phyloP scores from a whole-genome alignment of 768 basidiomycete genomes.

The Amanita rubescens region DNA sequence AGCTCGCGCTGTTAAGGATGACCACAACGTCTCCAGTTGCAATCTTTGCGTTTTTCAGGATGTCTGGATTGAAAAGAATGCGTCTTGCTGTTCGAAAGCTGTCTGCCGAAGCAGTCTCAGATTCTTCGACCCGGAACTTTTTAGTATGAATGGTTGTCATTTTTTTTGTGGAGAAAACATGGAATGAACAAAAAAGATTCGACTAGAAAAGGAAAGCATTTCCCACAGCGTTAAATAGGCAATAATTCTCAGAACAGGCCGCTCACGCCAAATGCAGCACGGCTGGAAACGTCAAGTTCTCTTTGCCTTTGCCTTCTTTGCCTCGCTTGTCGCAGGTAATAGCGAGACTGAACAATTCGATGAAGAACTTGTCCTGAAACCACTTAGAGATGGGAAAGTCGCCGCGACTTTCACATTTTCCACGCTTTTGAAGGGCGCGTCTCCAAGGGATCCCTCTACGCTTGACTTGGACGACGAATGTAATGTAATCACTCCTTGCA shows the following conservation, averaged over 20 bases:
- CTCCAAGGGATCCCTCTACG: conserved; percentile 49
- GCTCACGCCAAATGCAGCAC: background rate
- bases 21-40: conserved; percentile 65
- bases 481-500: background rate
- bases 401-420: conserved; percentile 75
- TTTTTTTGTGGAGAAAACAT: background rate
- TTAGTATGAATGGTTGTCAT: conserved; percentile 11
- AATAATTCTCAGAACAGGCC: background rate
- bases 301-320: conserved; percentile 13
- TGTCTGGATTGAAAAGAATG: conserved; percentile 55
- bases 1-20: conserved; percentile 35
- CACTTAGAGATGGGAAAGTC: conserved; percentile 79
- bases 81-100: conserved; percentile 51
- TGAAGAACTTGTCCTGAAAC: conserved; percentile 34
- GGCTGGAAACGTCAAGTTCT: conserved; percentile 1
- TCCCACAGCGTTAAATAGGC: background rate
- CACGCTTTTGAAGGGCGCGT: conserved; percentile 46
- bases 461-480: conserved; percentile 15
- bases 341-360: conserved; percentile 37
- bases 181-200: background rate
- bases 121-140: conserved; percentile 31
- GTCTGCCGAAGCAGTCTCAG: conserved; percentile 26
- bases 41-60: conserved; percentile 51
- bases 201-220: background rate
- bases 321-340: conserved; percentile 13